These are phyloP conservation scores for Pleurotus sapidus DNA, from an alignment of 768 basidiomycete genomes.

Conservation along the genomic window DNA sequence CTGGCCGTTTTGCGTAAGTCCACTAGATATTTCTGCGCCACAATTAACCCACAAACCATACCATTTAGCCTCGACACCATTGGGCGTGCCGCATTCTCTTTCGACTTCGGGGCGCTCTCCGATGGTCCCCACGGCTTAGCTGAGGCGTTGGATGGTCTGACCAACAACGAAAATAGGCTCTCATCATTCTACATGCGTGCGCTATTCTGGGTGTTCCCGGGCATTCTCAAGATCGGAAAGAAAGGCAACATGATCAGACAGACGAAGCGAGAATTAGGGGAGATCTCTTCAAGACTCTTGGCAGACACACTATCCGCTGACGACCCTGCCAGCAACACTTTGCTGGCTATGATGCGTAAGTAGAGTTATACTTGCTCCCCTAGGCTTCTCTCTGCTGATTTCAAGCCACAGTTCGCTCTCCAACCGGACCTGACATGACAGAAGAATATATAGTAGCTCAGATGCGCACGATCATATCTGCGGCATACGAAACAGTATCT, in stretches of 20 bases:
- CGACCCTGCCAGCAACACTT: conserved; percentile 40
- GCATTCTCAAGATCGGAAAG: conserved; percentile 51
- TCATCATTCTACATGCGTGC: conserved; percentile 65
- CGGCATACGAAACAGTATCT: conserved; percentile 56
- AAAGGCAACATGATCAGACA: conserved; percentile 57
- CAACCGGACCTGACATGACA: conserved; percentile 32
- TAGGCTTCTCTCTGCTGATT: background rate
- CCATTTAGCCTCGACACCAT: conserved; percentile 51
- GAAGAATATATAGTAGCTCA: conserved; percentile 55
- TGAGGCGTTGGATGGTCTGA: conserved; percentile 53
- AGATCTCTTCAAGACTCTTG: conserved; percentile 51
- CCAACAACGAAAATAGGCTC: conserved; percentile 56
- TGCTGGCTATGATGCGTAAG: conserved; percentile 57
- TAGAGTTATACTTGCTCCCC: background rate
- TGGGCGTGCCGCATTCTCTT: conserved; percentile 58
- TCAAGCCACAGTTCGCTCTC: conserved; percentile 6
- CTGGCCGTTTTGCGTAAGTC: conserved; percentile 57
- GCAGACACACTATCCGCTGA: conserved; percentile 45
- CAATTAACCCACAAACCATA: conserved; percentile 3
- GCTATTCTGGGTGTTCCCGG: conserved; percentile 58
- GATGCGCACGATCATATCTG: conserved; percentile 63
- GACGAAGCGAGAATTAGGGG: conserved; percentile 52
- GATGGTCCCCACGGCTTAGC: conserved; percentile 46
- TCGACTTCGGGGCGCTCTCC: conserved; percentile 57
- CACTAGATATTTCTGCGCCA: background rate